Base-by-base conservation (phyloP, 331 rosid species). In the Pyracantha coccinea region DNA sequence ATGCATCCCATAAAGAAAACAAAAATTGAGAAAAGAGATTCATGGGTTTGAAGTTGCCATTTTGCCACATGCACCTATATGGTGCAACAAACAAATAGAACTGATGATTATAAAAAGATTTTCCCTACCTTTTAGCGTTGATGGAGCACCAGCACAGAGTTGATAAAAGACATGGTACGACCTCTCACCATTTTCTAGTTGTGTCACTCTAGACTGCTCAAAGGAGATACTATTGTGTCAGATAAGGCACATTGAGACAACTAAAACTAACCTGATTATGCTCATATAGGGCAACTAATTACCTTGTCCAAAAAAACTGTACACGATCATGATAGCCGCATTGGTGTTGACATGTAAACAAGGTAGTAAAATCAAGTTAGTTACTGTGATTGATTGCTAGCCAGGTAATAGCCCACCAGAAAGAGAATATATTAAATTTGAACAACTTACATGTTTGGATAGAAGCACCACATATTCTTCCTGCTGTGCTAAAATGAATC, bases 221-320 rank as follows among this genome's bases (percentile, higher is more conserved):
- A 63, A 80, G 66, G 68, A 83, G 75, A 80, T 58, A 66, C 5
- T 23, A 58, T 29, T 57, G 66, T 68, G 67, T 83, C 77, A 85
- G 86, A 85, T 76, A 55, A 33, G 65, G 75, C 45, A 77, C 76
- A 75, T 32, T 31, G 65, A 19, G 79, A 81, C 72, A 54, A 82
- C 66, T 77, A 29, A 29, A 66, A 83, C 69, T 83, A 52, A 52
- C 21, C 21, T 1, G 57, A 45, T 33, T 41, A 68, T 68, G 66
- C 65, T 85, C 76, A 74, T 65, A 79, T 23, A 60, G 78, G 77
- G 64, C 28, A 79, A 53, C 54, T 54, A 73, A 53, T 86, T 92
- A 95, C 99, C 99, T 92, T 95, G 82, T 95, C 99, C 74, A 90
- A 75, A 72, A 92, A 76, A 83, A 85, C 99, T 95, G 75, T 81